Evolutionary conservation across 2,329 filamentous ascomycete genomes (phyloP), one percentile per base, ranked within the genome.

Genomic region (Fusarium sp.): DNA sequence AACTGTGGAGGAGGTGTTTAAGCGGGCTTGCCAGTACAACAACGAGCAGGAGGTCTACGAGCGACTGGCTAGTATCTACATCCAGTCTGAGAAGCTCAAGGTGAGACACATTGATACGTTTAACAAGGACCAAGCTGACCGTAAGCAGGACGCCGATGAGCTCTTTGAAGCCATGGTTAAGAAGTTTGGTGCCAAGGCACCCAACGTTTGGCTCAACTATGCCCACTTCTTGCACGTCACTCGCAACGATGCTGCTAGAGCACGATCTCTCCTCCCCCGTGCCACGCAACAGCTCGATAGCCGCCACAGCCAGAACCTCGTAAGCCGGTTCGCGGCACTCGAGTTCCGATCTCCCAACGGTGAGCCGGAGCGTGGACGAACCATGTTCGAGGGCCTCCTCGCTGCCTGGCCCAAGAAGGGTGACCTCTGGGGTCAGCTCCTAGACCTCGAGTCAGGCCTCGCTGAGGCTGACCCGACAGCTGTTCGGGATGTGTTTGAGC

Each of bases 121-220:
- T 39, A 3, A 43, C 18, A 22, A 29, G 56, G 58, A 35, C 59
- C 41, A 58, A 61, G 60, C 81, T 85, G 78, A 84, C 77, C 72
- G 39, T 18, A n/a, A 56, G 82, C 41, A 97, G 93, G 93, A 95
- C 89, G 96, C 96, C 65, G 95, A 98, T 80, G 90, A 89, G 24
- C 89, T 98, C 76, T 98, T 98, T 86, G 93, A 97, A 82, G 85
- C 88, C 45, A 94, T 97, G 84, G 87, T 94, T 78, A 97, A 97
- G 86, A 98, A 97, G 85, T 95, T 95, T 69, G 94, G 97, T 80
- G 93, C 93, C 73, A 91, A 92, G 75, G 91, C 92, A 7, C 92
- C 94, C 11, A 90, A 92, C 63, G 91, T 98, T 76, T 99, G 95
- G 94, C 88, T 93, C 83, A 98, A 98, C 86, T 98, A 98, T 84